Conservation (phyloP, 768 basidiomycete genomes). For the Lactarius trivialis region DNA sequence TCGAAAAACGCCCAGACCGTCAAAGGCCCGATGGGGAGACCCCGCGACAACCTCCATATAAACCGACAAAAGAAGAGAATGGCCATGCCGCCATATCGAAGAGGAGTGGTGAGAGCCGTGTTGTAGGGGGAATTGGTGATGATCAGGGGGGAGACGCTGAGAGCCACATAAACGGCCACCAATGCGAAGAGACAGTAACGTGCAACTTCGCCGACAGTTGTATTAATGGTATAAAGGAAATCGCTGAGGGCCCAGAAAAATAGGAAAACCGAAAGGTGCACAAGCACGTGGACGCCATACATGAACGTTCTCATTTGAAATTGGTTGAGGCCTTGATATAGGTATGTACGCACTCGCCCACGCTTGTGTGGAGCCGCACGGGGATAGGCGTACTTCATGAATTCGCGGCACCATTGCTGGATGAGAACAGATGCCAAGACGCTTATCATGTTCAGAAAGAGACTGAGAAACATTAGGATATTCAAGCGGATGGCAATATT, state of each 20-base stretch:
- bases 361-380: constrained; percentile 6
- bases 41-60: too few species aligned
- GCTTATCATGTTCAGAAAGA: constrained; percentile 13
- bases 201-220: not conserved
- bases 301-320: constrained; percentile 12
- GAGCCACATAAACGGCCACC: not conserved
- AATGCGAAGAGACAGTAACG: not conserved
- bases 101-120: constrained; percentile 11
- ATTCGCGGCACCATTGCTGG: constrained; percentile 19
- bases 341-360: constrained; percentile 11
- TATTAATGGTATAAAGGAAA: constrained; percentile 8
- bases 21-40: not conserved
- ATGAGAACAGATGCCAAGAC: constrained; percentile 12
- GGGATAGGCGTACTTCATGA: not conserved
- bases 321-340: constrained; percentile 1
- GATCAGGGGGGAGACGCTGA: constrained; percentile 13
- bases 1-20: not conserved
- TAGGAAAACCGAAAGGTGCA: constrained; percentile 13
- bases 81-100: not conserved
- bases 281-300: constrained; percentile 6
- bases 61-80: not conserved
- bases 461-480: constrained; percentile 14
- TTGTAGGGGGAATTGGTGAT: constrained; percentile 11
- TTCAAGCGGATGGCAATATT: constrained; percentile 10
- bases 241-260: constrained; percentile 16